Conservation (phyloP, 2,329 filamentous ascomycete species). For the Arthrinium phaeospermum region DNA sequence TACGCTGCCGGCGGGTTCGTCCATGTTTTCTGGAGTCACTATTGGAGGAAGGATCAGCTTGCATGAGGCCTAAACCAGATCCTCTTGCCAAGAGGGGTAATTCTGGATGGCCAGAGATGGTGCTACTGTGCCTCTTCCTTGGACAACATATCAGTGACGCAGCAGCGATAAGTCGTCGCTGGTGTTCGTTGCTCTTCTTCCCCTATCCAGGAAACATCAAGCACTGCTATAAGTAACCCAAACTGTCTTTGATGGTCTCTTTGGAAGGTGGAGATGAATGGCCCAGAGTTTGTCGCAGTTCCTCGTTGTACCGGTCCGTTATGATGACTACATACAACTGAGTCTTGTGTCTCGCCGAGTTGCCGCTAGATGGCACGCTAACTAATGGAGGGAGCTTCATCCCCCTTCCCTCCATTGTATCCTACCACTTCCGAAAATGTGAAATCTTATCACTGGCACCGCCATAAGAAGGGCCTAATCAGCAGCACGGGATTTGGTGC, state of each 20-base stretch:
- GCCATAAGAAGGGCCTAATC: background rate
- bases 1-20: background rate
- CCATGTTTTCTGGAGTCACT: background rate
- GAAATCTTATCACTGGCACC: background rate
- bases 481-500: background rate
- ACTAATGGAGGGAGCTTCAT: background rate
- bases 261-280: background rate
- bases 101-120: no score
- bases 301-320: background rate
- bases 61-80: background rate
- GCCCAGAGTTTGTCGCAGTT: background rate
- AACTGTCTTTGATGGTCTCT: background rate
- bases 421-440: background rate
- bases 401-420: background rate
- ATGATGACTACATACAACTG: background rate
- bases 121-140: background rate
- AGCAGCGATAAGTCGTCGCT: background rate
- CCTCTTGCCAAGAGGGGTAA: background rate
- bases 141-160: background rate
- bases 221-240: background rate
- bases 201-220: background rate
- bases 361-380: background rate
- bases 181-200: background rate
- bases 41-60: background rate
- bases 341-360: background rate